Evolutionary conservation across 225 moss, liverwort and hornwort genomes (phyloP), one percentile per base, ranked within the genome.

Genomic region (Asterella californica): DNA sequence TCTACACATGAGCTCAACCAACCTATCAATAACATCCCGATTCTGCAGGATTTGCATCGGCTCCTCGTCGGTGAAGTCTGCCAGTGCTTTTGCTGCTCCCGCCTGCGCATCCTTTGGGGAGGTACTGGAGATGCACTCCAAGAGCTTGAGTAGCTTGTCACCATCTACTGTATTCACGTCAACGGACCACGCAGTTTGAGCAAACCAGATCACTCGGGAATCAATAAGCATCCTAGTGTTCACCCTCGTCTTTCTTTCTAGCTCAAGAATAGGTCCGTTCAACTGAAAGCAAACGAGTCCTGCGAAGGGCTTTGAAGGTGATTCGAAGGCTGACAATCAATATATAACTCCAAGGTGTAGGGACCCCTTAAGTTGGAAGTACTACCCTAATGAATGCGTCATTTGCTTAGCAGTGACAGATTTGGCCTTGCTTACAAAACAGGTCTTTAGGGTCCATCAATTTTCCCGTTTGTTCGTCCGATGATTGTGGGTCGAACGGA

Each of bases 21-120:
- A 59, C 59, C 59, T 76, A 2, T 76, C 76, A 5, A 76, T 36
- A 30, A 74, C 18, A 47, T 52, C 74, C 52, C 49, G 57, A 21
- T 76, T 76, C 3, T 57, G 76, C 25, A 76, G 11, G 60, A 57
- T 42, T 34, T 76, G 76, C 76, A 57, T 1, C 38, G 59, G 76
- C 4, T 60, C 22, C 34, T 38, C 76, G 19, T 24, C 9, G 14
- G 76, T 59, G 9, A 59, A 34, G 10, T 76, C 60, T 25, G 59
- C 76, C 57, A 76, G 17, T 17, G 12, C 60, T 38, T 45, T 76
- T 57, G 59, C 37, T 76, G 59, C 76, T 47, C 42, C 59, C 19
- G 36, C 25, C 30, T 74, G 74, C 0, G 29, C 29, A 32, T 74
- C 74, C 27, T 53, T 74, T 19, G 74, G 52, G 17, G 60, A 76